A percentile compares a stretch with the other conserved stretches of the same genome.
phyloP scores from a whole-genome alignment of 2,329 filamentous ascomycete species.

The Geosmithia morbida region DNA sequence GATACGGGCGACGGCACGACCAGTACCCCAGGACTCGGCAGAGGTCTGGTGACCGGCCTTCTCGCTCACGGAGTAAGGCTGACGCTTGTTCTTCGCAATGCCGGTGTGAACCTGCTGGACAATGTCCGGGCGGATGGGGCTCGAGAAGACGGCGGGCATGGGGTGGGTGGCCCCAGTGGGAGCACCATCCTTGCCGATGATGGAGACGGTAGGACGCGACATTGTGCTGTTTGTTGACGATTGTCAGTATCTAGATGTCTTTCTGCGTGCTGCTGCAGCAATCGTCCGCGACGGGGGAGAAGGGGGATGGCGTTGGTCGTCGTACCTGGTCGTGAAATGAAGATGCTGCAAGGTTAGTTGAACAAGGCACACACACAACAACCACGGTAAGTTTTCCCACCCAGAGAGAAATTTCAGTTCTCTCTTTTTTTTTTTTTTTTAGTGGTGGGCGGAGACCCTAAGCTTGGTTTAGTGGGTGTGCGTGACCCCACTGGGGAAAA shows the following conservation, averaged over 20 bases:
- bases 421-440: conserved; percentile 16
- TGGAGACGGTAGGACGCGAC: conserved; percentile 94
- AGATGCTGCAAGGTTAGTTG: conserved; percentile 10
- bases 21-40: conserved; percentile 99
- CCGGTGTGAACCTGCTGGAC: conserved; percentile 98
- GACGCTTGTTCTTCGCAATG: conserved; percentile 99
- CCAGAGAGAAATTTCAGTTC: conserved; percentile 3
- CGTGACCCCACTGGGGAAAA: neutral
- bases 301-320: conserved; percentile 19
- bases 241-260: neutral
- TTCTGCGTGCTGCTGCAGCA: neutral
- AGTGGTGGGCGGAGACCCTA: conserved; percentile 28
- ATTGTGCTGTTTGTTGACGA: conserved; percentile 39
- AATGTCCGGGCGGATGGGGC: conserved; percentile 96
- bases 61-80: conserved; percentile 98
- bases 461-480: conserved; percentile 4
- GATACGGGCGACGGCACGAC: conserved; percentile 99
- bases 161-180: conserved; percentile 79
- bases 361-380: conserved; percentile 1
- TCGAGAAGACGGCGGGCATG: conserved; percentile 92
- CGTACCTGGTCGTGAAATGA: conserved; percentile 23
- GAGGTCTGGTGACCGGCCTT: conserved; percentile 99
- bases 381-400: conserved; percentile 20
- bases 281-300: neutral
- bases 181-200: conserved; percentile 92